Conservation (phyloP, 2,329 filamentous ascomycete species). For the Cladosporium sp. region DNA sequence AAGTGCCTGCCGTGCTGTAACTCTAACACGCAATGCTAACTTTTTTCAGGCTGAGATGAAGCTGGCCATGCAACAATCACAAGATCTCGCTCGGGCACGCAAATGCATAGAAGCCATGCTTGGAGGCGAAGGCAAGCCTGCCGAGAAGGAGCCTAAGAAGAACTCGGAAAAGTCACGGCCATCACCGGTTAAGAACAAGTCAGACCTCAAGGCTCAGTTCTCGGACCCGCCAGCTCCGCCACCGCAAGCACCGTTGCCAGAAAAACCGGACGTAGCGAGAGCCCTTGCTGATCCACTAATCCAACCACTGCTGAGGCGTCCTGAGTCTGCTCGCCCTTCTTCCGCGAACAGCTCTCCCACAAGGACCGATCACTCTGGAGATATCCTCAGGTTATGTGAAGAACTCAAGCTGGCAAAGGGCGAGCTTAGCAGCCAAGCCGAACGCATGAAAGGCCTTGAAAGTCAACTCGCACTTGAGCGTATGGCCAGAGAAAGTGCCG, state of each 20-base stretch:
- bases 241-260: slow-evolving; percentile 87
- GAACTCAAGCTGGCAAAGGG: slow-evolving; percentile 80
- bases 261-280: slow-evolving; percentile 76
- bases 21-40: neutral
- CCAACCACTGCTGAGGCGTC: slow-evolving; percentile 69
- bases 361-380: slow-evolving; percentile 63
- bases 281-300: slow-evolving; percentile 49
- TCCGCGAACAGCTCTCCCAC: slow-evolving; percentile 59
- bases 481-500: slow-evolving; percentile 77
- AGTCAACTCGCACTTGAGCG: slow-evolving; percentile 76
- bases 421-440: slow-evolving; percentile 81
- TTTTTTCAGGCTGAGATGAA: slow-evolving; percentile 77
- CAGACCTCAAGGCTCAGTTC: slow-evolving; percentile 80
- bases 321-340: slow-evolving; percentile 71
- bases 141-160: slow-evolving; percentile 51
- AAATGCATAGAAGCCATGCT: slow-evolving; percentile 79
- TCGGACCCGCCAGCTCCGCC: slow-evolving; percentile 92
- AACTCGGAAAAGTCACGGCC: slow-evolving; percentile 47
- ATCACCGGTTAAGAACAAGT: slow-evolving; percentile 61
- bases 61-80: slow-evolving; percentile 80
- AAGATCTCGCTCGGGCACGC: slow-evolving; percentile 79
- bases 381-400: slow-evolving; percentile 82
- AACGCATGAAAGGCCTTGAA: slow-evolving; percentile 79
- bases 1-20: slow-evolving; percentile 43
- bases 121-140: slow-evolving; percentile 62